Conservation (phyloP, 2,329 filamentous ascomycete genomes). For the Aciculosporium take region DNA sequence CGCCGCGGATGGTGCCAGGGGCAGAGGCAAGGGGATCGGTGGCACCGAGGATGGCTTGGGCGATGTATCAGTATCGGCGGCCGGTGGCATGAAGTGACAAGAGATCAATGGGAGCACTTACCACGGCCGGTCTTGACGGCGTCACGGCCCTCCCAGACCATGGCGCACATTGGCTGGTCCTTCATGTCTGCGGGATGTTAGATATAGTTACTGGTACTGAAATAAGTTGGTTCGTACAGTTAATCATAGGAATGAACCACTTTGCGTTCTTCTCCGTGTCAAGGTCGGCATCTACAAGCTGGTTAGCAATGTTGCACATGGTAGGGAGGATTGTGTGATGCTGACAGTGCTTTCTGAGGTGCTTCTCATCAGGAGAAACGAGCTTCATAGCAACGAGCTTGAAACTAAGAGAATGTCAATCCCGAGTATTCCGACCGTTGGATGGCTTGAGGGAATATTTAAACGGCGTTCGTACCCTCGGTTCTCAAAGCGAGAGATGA, state of each 20-base stretch:
- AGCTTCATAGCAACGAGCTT: conserved; percentile 99
- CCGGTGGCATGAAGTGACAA: background rate
- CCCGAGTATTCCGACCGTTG: background rate
- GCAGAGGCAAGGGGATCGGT: conserved; percentile 94
- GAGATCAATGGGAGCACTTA: conserved; percentile 28
- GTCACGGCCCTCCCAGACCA: conserved; percentile 99
- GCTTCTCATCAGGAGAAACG: conserved; percentile 71
- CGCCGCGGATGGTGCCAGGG: conserved; percentile 96
- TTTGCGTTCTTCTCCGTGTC: conserved; percentile 53
- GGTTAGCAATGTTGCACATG: conserved; percentile 14
- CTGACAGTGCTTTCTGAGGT: conserved; percentile 92
- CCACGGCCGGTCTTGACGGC: conserved; percentile 96
- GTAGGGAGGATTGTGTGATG: conserved; percentile 9
- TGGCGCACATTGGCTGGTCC: conserved; percentile 69
- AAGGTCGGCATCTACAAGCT: conserved; percentile 59
- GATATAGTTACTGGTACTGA: background rate
- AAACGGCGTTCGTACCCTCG: conserved; percentile 49
- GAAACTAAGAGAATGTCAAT: conserved; percentile 33
- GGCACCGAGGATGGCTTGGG: conserved; percentile 74
- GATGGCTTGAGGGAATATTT: background rate
- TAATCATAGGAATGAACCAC: conserved; percentile 90
- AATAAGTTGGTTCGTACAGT: conserved; percentile 50
- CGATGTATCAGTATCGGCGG: conserved; percentile 7
- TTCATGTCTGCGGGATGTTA: conserved; percentile 3
- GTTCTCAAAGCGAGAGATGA: conserved; percentile 96